Evolutionary conservation across 2,329 filamentous ascomycete genomes (phyloP), one percentile per base, ranked within the genome.

Genomic region (Rutstroemia sp.): DNA sequence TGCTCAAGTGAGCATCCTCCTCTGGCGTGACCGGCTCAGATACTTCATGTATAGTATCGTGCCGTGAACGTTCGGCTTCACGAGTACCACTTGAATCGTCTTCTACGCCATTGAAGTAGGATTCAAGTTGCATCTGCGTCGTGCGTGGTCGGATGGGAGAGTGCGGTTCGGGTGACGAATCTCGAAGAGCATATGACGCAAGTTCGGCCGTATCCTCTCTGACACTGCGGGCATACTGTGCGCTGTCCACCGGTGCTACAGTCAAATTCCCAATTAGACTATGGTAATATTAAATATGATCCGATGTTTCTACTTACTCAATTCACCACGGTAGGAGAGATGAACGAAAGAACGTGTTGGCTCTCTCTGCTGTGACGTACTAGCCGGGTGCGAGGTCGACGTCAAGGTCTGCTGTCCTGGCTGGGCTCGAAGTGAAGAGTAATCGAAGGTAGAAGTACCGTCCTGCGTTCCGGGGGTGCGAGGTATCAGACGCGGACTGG

Each of bases 161-260:
- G 25, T 62, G 58, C 67, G 70, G 66, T 45, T 62, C 65, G 37
- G 62, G 63, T 14, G 61, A 62, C 64, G 79, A 78, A 64, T 88
- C 83, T 41, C 86, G 86, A 27, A 96, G 79, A 50, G 90, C 85
- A 69, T 92, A 90, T 18, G 83, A 90, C 45, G 91, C 91, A 56
- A 96, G 78, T 72, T 95, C 90, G 52, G 90, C 89, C 2, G 91
- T 95, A 68, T 94, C 87, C 72, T 94, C 86, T 61, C 91, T 86
- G 42, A 96, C 87, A 62, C 85, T 88, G 58, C 85, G 83, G 37
- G 89, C 87, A 71, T 89, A 88, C 64, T 89, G 82, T 18, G 83
- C 80, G 64, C 82, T 87, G 68, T 92, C 88, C 72, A 81, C 68
- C 18, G 79, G 77, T 41, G 74, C 78, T 81, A 61, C 44, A 34